A percentile compares a stretch with the other conserved stretches of the same genome.
Evolutionary conservation across 1,284 basidiomycete genomes (phyloP).

Genomic region (Leucoagaricus sp.): DNA sequence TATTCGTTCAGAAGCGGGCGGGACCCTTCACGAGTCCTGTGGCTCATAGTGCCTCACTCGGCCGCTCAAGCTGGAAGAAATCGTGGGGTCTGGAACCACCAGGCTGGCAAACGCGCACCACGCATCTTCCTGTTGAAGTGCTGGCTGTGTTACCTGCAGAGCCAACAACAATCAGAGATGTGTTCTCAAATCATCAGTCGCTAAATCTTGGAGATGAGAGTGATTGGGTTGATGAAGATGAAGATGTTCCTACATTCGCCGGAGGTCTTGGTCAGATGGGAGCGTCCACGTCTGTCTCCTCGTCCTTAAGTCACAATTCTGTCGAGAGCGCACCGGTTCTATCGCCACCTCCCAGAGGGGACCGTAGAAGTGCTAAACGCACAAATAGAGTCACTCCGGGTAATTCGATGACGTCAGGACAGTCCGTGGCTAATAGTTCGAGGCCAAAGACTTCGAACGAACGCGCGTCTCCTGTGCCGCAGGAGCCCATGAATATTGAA

Average conservation of each 20-base stretch:
- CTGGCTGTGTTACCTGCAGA: constrained; percentile 66
- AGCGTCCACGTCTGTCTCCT: constrained; percentile 33
- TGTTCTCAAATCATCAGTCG: constrained; percentile 69
- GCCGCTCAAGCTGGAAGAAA: constrained; percentile 84
- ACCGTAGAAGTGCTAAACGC: constrained; percentile 21
- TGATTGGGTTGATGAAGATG: constrained; percentile 85
- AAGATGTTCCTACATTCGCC: constrained; percentile 72
- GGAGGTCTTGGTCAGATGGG: constrained; percentile 77
- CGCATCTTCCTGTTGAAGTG: constrained; percentile 72
- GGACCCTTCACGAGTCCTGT: constrained; percentile 65
- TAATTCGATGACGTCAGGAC: constrained; percentile 13
- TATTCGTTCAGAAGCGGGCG: constrained; percentile 73
- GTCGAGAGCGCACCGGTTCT: constrained; percentile 32
- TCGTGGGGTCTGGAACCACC: constrained; percentile 84
- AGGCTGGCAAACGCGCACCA: constrained; percentile 74
- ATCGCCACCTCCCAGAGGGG: constrained; percentile 42
- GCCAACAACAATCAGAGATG: constrained; percentile 62
- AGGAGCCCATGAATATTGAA: constrained; percentile 47
- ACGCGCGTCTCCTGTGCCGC: constrained; percentile 46
- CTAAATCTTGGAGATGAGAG: constrained; percentile 67
- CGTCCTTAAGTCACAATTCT: constrained; percentile 20
- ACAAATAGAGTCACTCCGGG: constrained; percentile 17
- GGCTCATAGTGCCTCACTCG: constrained; percentile 45
- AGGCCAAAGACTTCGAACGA: constrained; percentile 27
- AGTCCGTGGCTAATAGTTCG: constrained; percentile 43